These are phyloP conservation scores for Xylaria palmicola DNA, from an alignment of 495 filamentous ascomycete species.

Conservation along the genomic window DNA sequence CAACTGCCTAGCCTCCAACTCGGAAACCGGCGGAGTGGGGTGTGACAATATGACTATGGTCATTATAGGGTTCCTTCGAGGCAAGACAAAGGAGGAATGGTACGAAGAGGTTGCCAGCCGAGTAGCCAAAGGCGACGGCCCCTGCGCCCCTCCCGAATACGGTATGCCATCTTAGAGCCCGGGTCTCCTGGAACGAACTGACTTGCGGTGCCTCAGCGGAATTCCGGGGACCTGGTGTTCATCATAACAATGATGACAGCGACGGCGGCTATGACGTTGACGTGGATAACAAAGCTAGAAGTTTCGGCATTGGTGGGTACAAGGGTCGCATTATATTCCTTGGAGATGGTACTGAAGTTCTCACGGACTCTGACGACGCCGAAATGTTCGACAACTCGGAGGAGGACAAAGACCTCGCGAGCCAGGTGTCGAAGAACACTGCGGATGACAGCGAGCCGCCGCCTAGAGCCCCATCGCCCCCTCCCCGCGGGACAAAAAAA, in stretches of 20 bases:
- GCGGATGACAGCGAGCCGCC: slow-evolving; percentile 25
- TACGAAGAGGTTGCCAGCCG: slow-evolving; percentile 91
- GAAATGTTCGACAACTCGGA: slow-evolving; percentile 90
- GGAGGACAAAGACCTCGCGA: slow-evolving; percentile 73
- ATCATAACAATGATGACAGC: slow-evolving; percentile 89
- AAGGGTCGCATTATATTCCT: slow-evolving; percentile 87
- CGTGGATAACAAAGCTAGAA: slow-evolving; percentile 54
- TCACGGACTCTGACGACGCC: slow-evolving; percentile 80
- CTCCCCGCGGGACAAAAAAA: slow-evolving; percentile 28
- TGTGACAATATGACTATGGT: slow-evolving; percentile 99
- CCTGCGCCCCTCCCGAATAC: slow-evolving; percentile 98
- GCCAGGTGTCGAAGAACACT: slow-evolving; percentile 49
- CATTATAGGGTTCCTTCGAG: slow-evolving; percentile 82
- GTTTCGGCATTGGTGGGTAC: slow-evolving; percentile 59
- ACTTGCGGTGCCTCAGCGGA: slow-evolving; percentile 65
- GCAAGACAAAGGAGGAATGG: slow-evolving; percentile 95
- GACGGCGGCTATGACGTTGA: slow-evolving; percentile 90
- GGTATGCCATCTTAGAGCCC: slow-evolving; percentile 66
- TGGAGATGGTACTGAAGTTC: slow-evolving; percentile 87
- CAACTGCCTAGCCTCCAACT: slow-evolving; percentile 95
- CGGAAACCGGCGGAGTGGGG: slow-evolving; percentile 95
- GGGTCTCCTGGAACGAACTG: slow-evolving; percentile 51
- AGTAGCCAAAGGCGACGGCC: slow-evolving; percentile 95
- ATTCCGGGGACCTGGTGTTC: slow-evolving; percentile 88
- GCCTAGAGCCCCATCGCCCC: slow-evolving; percentile 32